These are phyloP conservation scores for Ambrosia trifida DNA, from an alignment of 129 eudicot species.

Conservation along the genomic window DNA sequence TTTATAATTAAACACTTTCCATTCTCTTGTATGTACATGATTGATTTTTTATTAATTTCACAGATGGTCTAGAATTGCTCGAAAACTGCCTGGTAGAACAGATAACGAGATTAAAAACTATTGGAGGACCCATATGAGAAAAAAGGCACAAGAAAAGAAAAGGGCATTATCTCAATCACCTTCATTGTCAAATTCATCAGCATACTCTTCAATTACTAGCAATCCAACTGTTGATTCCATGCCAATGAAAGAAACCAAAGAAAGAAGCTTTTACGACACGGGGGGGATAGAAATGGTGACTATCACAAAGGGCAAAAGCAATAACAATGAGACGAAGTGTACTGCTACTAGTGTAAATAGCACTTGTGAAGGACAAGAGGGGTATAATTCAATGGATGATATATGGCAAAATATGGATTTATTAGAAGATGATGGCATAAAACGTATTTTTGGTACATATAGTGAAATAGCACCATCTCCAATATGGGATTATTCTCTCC, in stretches of 20 bases:
- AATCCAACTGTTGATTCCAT: conserved; percentile 36
- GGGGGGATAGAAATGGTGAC: conserved; percentile 40
- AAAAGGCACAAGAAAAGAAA: conserved; percentile 68
- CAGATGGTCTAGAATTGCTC: conserved; percentile 96
- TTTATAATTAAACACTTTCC: background rate
- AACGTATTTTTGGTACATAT: conserved; percentile 33
- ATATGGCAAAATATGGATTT: conserved; percentile 74
- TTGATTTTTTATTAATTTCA: conserved; percentile 17
- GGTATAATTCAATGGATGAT: conserved; percentile 64
- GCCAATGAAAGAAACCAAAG: conserved; percentile 27
- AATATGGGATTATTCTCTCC: conserved; percentile 62
- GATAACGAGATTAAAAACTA: conserved; percentile 94
- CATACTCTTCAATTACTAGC: conserved; percentile 39
- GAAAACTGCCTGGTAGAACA: conserved; percentile 84
- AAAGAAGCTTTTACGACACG: conserved; percentile 50
- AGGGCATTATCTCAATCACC: conserved; percentile 41
- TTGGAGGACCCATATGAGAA: conserved; percentile 95
- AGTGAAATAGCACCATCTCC: conserved; percentile 43
- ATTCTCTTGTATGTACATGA: background rate
- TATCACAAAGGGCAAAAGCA: background rate
- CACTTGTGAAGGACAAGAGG: conserved; percentile 28
- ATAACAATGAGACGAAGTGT: conserved; percentile 6
- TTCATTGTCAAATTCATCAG: conserved; percentile 36
- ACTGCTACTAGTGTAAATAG: conserved; percentile 23
- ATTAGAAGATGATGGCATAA: conserved; percentile 40